Evolutionary conservation across 148 eudicot species (phyloP).

Genomic region (Diospyros kaki): DNA sequence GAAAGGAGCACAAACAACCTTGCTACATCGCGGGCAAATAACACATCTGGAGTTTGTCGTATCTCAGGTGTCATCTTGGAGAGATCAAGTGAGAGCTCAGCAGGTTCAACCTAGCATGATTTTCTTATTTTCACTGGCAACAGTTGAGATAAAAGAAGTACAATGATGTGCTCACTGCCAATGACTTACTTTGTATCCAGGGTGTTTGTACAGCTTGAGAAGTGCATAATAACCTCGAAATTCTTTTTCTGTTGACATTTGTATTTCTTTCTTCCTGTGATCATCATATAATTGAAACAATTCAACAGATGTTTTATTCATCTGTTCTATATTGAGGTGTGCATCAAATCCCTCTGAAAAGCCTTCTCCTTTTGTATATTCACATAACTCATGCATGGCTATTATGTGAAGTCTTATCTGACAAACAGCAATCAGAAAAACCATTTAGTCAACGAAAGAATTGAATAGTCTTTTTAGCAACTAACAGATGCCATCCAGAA

Average conservation of each 20-base stretch:
- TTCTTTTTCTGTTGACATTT: conserved; percentile 79
- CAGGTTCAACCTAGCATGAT: conserved; percentile 86
- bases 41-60: conserved; percentile 81
- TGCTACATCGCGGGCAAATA: conserved; percentile 94
- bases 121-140: conserved; percentile 25
- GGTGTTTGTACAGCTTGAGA: conserved; percentile 94
- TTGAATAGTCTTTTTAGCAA: conserved; percentile 3
- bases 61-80: conserved; percentile 91
- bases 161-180: conserved; percentile 9
- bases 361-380: conserved; percentile 92
- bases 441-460: conserved; percentile 12
- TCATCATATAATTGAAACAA: conserved; percentile 93
- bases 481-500: conserved; percentile 4
- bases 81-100: conserved; percentile 97
- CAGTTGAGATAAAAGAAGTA: conserved; percentile 1
- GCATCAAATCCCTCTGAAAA: conserved; percentile 98
- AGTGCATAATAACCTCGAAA: conserved; percentile 99
- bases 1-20: conserved; percentile 42
- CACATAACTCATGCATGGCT: conserved; percentile 97
- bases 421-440: conserved; percentile 23
- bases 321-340: conserved; percentile 96
- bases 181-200: conserved; percentile 88
- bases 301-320: conserved; percentile 98
- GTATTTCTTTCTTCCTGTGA: conserved; percentile 81
- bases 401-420: conserved; percentile 96